Percentiles rank a stretch among this genome's conserved stretches.
phyloP scores from a whole-genome alignment of 176 grass and related monocot species.

The Phyllostachys edulis region DNA sequence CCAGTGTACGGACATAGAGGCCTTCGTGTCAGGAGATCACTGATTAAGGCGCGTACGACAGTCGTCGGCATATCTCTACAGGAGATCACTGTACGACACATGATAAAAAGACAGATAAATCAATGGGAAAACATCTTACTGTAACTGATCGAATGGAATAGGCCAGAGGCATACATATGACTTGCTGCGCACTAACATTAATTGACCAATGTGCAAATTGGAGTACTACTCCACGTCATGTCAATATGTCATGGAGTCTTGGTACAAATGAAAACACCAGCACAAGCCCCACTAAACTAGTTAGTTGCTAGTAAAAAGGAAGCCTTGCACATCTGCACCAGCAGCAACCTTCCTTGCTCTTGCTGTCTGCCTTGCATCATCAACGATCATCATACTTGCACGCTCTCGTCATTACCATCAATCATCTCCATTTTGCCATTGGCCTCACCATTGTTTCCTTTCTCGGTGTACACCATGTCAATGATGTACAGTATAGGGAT shows the following conservation, averaged over 20 bases:
- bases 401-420: constrained; percentile 21
- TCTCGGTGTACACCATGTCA: constrained; percentile 36
- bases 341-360: neutral
- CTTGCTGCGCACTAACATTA: neutral
- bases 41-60: too few relatives aligned
- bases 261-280: neutral
- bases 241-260: neutral
- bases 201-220: neutral
- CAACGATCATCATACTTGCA: constrained; percentile 15
- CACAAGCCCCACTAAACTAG: neutral
- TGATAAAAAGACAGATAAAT: neutral
- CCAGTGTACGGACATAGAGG: too few relatives aligned
- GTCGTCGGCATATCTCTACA: too few relatives aligned
- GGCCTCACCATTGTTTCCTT: constrained; percentile 9
- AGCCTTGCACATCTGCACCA: neutral
- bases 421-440: neutral
- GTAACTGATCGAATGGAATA: neutral
- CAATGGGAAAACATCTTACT: neutral
- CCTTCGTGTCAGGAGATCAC: too few relatives aligned
- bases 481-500: constrained; percentile 56
- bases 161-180: neutral
- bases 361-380: neutral
- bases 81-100: neutral
- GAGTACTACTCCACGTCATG: neutral
- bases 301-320: neutral